phyloP scores from a whole-genome alignment of 805 yeast species.

The Pichia nakasei region DNA sequence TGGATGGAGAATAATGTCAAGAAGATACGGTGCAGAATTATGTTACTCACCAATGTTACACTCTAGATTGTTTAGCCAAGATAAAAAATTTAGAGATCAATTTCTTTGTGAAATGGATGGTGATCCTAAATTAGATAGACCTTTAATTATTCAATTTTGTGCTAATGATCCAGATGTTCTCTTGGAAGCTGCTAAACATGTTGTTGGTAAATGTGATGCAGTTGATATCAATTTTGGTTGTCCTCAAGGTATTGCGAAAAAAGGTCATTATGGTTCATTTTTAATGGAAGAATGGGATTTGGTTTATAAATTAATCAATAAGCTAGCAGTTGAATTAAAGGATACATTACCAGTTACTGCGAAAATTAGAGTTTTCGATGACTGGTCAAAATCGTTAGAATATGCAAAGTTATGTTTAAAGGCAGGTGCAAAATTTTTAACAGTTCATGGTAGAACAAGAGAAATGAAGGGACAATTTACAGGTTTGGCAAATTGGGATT shows the following conservation, averaged over 20 bases:
- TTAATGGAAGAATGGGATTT: slow-evolving; percentile 96
- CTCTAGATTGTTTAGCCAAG: slow-evolving; percentile 81
- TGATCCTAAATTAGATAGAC: slow-evolving; percentile 57
- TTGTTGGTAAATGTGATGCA: slow-evolving; percentile 84
- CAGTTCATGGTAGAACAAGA: slow-evolving; percentile 92
- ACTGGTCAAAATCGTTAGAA: slow-evolving; percentile 68
- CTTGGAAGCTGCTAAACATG: slow-evolving; percentile 69
- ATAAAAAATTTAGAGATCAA: slow-evolving; percentile 67
- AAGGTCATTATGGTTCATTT: slow-evolving; percentile 93
- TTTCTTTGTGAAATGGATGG: slow-evolving; percentile 76
- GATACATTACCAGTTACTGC: slow-evolving; percentile 78
- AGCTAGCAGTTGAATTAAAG: slow-evolving; percentile 62
- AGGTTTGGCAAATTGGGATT: slow-evolving; percentile 91
- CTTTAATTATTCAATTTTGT: slow-evolving; percentile 89
- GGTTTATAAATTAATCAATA: slow-evolving; percentile 60
- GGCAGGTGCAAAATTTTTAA: slow-evolving; percentile 93
- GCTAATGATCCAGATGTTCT: slow-evolving; percentile 90
- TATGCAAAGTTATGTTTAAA: slow-evolving; percentile 83
- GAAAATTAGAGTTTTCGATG: slow-evolving; percentile 83
- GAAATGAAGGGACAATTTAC: slow-evolving; percentile 97
- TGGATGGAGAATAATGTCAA: slow-evolving; percentile 86
- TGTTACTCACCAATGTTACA: slow-evolving; percentile 98
- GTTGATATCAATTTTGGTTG: slow-evolving; percentile 94
- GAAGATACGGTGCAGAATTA: slow-evolving; percentile 85
- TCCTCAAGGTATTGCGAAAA: slow-evolving; percentile 94